Evolutionary conservation across 225 moss, liverwort and hornwort genomes (phyloP).

Genomic region (Neckera pumila): DNA sequence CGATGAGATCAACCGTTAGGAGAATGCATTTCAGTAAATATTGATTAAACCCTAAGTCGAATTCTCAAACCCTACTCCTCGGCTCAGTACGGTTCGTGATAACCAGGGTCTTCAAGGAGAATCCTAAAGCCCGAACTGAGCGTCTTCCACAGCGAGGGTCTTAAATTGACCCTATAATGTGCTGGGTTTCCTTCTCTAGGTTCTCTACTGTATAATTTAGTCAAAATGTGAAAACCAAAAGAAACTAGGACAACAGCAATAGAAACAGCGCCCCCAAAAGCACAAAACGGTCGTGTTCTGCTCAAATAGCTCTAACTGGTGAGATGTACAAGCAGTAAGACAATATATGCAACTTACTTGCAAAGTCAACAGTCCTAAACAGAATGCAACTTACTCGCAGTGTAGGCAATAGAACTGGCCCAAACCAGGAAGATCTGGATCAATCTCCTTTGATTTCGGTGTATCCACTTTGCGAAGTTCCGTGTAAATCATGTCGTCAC

Average conservation of each 20-base stretch:
- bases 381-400: slow-evolving; percentile 59
- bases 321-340: background rate
- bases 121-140: background rate
- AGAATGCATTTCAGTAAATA: background rate
- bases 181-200: background rate
- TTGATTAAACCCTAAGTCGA: background rate
- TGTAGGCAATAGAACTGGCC: slow-evolving; percentile 89
- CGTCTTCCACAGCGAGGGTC: background rate
- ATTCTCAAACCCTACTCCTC: background rate
- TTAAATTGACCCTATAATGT: background rate
- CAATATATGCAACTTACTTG: background rate
- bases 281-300: background rate
- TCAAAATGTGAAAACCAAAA: background rate
- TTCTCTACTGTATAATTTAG: background rate
- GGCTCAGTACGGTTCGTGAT: background rate
- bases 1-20: background rate
- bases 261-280: background rate
- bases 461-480: slow-evolving; percentile 53
- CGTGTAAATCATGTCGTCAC: slow-evolving; percentile 84
- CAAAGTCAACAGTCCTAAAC: background rate
- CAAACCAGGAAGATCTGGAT: slow-evolving; percentile 82
- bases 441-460: slow-evolving; percentile 45
- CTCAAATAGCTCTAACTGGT: background rate
- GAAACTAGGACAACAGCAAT: background rate
- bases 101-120: background rate